Evolutionary conservation across 495 filamentous ascomycete species (phyloP), one percentile per base, ranked within the genome.

Genomic region (Neurospora tetrasperma): DNA sequence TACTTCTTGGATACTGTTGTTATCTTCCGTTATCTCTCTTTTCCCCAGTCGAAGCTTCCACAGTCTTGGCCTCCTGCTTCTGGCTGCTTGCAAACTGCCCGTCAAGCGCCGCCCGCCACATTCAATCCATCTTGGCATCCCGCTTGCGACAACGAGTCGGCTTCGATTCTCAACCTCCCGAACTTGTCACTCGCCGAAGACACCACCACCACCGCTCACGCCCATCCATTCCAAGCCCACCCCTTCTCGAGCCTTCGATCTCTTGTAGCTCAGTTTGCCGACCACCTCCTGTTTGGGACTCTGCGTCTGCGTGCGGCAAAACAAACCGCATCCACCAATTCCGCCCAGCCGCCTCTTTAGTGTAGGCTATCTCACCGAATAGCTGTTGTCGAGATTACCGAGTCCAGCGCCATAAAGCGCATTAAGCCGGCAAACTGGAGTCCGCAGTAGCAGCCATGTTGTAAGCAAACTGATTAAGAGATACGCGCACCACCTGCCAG

Each of bases 371-470:
- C 54, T 23, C 27, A 35, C 27, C 54, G 27, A 62, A 62, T 8
- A 62, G 54, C 54, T 8, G 54, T 62, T 62, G 27, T 62, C 54
- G 12, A 62, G 12, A 27, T 35, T 35, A 14, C 20, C 20, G 27
- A 62, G 6, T 62, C 2, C 20, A 35, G 54, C 54, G 27, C 54
- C 54, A 35, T 62, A 62, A 16, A 62, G 54, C 14, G 54, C 54
- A 6, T 31, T 62, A 62, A 62, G 54, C 27, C 54, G 54, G 35
- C 54, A 62, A 62, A 27, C 54, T 62, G 54, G 54, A 62, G 54
- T 62, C 54, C 54, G 54, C 54, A 62, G 54, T 62, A 62, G 54
- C 54, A 62, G 54, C 54, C 54, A 62, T 62, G 54, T 62, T 62
- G 54, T 62, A 62, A 62, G 54, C 27, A 62, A 18, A 62, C 54